These are phyloP conservation scores for Mollisiaceae sp. DNA, from an alignment of 2,329 filamentous ascomycete genomes.

Conservation along the genomic window DNA sequence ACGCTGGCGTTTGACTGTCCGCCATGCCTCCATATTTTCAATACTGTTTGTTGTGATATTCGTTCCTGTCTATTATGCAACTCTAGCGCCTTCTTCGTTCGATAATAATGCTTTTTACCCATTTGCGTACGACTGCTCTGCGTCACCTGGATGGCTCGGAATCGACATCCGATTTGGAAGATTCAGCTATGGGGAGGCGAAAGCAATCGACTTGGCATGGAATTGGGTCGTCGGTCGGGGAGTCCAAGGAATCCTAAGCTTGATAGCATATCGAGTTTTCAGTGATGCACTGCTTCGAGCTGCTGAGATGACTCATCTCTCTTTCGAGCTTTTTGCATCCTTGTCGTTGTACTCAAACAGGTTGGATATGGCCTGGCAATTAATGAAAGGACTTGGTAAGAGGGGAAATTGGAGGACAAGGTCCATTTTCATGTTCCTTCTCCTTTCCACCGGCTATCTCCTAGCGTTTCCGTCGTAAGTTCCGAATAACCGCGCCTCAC, in stretches of 20 bases:
- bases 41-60: constrained; percentile 13
- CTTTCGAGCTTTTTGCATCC: constrained; percentile 28
- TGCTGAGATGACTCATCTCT: constrained; percentile 20
- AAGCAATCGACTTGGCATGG: constrained; percentile 28
- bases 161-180: constrained; percentile 22
- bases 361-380: constrained; percentile 19
- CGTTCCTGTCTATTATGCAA: constrained; percentile 12
- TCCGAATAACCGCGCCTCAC: too few species aligned
- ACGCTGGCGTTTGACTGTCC: constrained; percentile 18
- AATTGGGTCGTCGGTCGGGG: constrained; percentile 28
- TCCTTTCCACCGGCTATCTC: constrained; percentile 24
- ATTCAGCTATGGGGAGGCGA: constrained; percentile 24
- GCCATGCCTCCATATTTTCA: constrained; percentile 20
- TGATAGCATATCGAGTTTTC: constrained; percentile 26
- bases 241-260: constrained; percentile 21
- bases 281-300: constrained; percentile 25
- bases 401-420: constrained; percentile 25
- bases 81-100: not conserved
- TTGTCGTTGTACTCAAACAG: constrained; percentile 23
- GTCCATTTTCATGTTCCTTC: constrained; percentile 23
- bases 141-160: constrained; percentile 19
- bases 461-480: not conserved
- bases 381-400: constrained; percentile 16
- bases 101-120: not conserved
- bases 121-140: constrained; percentile 15